Evolutionary conservation across 78 protist genomes (phyloP), one percentile per base, ranked within the genome.

Genomic region (Dictyostelium intermedium): DNA sequence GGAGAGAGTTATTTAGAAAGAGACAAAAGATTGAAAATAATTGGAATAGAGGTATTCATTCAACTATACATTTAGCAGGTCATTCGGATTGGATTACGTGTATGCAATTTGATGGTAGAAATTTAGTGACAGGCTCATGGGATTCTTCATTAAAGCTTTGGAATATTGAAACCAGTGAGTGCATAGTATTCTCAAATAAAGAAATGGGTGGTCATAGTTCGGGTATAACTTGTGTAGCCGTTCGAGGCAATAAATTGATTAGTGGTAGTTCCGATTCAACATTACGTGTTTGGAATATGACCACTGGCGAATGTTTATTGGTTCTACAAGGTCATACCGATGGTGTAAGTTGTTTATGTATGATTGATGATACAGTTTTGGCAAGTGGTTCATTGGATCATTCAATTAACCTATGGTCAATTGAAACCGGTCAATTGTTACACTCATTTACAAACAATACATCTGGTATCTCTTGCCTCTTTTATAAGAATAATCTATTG

Each of bases 191-290:
- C 1, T 86, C 92, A 11, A 76, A 30, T 13, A 35, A 7, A 20
- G 83, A 87, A 11, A 87, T 30, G 23, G 80, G 81, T 43, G 80
- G 86, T 11, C 93, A 87, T 35, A n/a, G 45, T 7, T 70, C 84
- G 3, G 93, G 93, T 43, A 87, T 87, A 13, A 87, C 93, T 3
- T 87, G 93, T 45, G 39, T 87, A 2, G 34, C 70, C 34, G 61
- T 79, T 70, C 63, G 70, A 45, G 93, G 93, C 47, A 87, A 76
- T 32, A 9, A 43, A 13, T 23, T 87, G 18, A 79, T 87, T 34
- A 79, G 86, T 79, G 93, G 93, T 10, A 87, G 93, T 32, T 79
- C 93, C 18, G 93, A 87, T 63, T 60, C 84, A 5, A 87, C 93
- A 5, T 43, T 87, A 7, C 6, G 93, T 0, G 69, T 87, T 32